Base-by-base conservation (phyloP, 768 basidiomycete genomes). In the Pulveroboletus ravenelii region DNA sequence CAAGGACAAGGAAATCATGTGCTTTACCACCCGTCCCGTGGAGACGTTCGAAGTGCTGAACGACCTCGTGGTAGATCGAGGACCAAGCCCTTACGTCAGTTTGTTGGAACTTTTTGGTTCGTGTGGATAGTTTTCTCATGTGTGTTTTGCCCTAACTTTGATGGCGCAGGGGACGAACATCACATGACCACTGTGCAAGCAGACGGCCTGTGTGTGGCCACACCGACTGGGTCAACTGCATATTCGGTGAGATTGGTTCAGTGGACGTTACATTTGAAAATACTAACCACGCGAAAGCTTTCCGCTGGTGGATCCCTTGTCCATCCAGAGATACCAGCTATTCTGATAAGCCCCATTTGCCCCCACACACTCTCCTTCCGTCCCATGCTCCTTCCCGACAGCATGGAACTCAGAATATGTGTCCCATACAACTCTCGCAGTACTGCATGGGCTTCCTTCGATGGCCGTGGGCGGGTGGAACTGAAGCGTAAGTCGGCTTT, bases 101-200 rank as follows among this genome's bases (percentile, higher is more conserved):
- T 76, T 92, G 59, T 74, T 99, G 53, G 96, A 99, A 69, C 78
- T 99, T 13, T 99, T 99, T 61, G 96, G 95, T 97, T 60, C 60
- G 86, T 74, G 4, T 10, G 17, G 8, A 23, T 23, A 10, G 36
- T 46, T 31, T 51, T 31, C 51, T 43, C 30, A 10, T 23, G 45
- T 23, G 45, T 45, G 35, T 37, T 35, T 53, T 6, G 18, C 17
- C n/a, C 38, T 50, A 47, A 57, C 45, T 44, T 41, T 1, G 30
- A 38, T 41, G n/a, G 6, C 31, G 31, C 10, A 97, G 95, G 93
- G 53, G 96, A 99, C 64, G 95, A 99, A 56, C 92, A 99, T 69
- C 96, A 98, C 73, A 86, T 99, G 80, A 99, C 96, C 1, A 99
- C 96, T 2, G 96, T 98, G 3, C 96, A 98, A 72, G 96, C 94